Percentiles rank a stretch among this genome's conserved stretches.
These are phyloP conservation scores for Medicago lupulina DNA, from an alignment of 306 rosid species.

Conservation along the genomic window DNA sequence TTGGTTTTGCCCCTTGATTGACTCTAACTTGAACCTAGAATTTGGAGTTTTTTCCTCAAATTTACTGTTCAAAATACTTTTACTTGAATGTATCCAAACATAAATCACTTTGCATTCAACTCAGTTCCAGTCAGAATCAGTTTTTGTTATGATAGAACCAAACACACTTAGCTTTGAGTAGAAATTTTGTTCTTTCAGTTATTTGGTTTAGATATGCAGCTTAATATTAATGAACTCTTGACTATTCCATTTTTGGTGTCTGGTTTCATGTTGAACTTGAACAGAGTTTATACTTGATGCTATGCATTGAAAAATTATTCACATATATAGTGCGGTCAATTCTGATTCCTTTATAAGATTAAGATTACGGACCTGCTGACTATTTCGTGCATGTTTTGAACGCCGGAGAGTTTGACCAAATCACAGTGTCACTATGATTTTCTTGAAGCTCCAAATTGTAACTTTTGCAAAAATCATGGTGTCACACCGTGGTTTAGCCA, in stretches of 20 bases:
- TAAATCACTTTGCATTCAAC: not conserved
- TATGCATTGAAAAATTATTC: too few species aligned
- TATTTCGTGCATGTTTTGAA: not conserved
- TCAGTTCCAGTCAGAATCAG: not conserved
- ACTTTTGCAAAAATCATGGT: not conserved
- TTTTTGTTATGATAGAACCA: not conserved
- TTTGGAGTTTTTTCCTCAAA: not conserved
- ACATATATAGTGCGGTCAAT: too few species aligned
- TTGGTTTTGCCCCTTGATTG: not conserved
- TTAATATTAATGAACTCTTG: not conserved
- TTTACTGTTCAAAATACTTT: not conserved
- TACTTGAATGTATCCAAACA: not conserved
- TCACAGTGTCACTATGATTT: not conserved
- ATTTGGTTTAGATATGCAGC: conserved; percentile 26
- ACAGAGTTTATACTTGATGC: too few species aligned
- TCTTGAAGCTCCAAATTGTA: not conserved
- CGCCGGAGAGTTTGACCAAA: not conserved
- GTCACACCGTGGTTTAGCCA: not conserved
- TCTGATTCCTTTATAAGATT: too few species aligned
- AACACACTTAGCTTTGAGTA: not conserved
- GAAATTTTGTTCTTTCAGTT: conserved; percentile 7
- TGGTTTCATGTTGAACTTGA: too few species aligned
- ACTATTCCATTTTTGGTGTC: not conserved
- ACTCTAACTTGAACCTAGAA: not conserved
- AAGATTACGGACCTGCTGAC: not conserved